These are phyloP conservation scores for Pyracantha coccinea DNA, from an alignment of 331 rosid species.

Conservation along the genomic window DNA sequence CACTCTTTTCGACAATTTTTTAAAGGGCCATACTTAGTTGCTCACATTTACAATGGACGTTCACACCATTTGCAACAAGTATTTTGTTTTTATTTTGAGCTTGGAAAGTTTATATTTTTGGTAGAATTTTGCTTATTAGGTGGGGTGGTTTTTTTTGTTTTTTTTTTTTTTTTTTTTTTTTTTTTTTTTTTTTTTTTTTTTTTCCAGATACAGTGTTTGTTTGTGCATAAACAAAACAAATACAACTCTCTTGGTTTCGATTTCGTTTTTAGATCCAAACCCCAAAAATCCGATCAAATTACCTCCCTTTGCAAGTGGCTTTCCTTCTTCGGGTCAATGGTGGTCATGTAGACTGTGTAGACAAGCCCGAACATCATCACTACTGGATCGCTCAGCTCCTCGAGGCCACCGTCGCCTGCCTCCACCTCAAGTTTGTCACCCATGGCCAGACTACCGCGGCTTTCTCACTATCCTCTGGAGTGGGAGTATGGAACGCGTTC, in stretches of 20 bases:
- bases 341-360: conserved; percentile 89
- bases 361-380: conserved; percentile 83
- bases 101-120: background rate
- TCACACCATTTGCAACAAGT: too few species aligned
- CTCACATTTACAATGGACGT: too few species aligned
- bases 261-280: too few species aligned
- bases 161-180: too few species aligned
- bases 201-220: too few species aligned
- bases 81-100: background rate
- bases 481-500: conserved; percentile 64
- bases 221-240: too few species aligned
- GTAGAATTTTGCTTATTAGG: background rate
- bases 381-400: conserved; percentile 87
- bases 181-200: too few species aligned
- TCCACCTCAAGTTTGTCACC: conserved; percentile 57
- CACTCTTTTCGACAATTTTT: too few species aligned
- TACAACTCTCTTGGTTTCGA: too few species aligned
- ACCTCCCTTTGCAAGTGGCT: too few species aligned
- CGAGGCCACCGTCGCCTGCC: conserved; percentile 62
- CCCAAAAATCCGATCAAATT: too few species aligned
- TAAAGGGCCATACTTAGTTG: too few species aligned
- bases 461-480: conserved; percentile 48
- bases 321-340: conserved; percentile 81
- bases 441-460: conserved; percentile 46
- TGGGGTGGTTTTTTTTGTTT: background rate